These are phyloP conservation scores for Ceratobasidium sp. DNA, from an alignment of 1,284 basidiomycete genomes.

Conservation along the genomic window DNA sequence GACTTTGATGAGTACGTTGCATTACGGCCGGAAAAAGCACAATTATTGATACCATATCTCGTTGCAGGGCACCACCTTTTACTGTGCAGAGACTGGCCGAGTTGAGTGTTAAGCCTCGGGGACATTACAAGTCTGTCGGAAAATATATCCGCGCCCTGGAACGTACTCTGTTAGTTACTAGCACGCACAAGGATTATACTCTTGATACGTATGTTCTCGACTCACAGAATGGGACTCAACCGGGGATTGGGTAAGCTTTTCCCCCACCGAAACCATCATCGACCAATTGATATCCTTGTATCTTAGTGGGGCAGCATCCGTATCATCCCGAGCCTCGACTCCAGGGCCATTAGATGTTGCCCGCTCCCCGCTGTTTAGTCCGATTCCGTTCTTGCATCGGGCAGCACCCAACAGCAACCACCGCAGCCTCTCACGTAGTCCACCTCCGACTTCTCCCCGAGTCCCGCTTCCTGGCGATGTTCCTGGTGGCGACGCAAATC, in stretches of 20 bases:
- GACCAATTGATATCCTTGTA: background rate
- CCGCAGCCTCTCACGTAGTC: constrained; percentile 63
- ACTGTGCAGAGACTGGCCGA: constrained; percentile 92
- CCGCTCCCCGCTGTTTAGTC: constrained; percentile 79
- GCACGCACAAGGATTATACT: constrained; percentile 74
- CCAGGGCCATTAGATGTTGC: constrained; percentile 56
- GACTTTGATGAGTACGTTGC: constrained; percentile 75
- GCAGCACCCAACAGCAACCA: constrained; percentile 60
- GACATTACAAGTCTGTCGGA: constrained; percentile 78
- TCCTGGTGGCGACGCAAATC: constrained; percentile 48
- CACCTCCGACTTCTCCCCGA: constrained; percentile 71
- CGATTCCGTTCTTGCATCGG: constrained; percentile 83
- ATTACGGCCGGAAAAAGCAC: background rate
- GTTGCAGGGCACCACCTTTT: constrained; percentile 75
- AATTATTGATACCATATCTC: constrained; percentile 32
- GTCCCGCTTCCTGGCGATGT: constrained; percentile 12
- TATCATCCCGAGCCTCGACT: constrained; percentile 52
- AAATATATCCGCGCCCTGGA: constrained; percentile 93
- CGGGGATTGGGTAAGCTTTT: constrained; percentile 8
- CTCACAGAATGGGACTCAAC: constrained; percentile 41
- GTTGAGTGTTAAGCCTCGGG: constrained; percentile 72
- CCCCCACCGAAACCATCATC: background rate
- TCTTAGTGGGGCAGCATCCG: constrained; percentile 39
- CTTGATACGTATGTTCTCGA: constrained; percentile 55
- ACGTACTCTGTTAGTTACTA: constrained; percentile 85